A percentile compares a stretch with the other conserved stretches of the same genome.
Evolutionary conservation across 345 rosid genomes (phyloP).

Genomic region (Heritiera littoralis): DNA sequence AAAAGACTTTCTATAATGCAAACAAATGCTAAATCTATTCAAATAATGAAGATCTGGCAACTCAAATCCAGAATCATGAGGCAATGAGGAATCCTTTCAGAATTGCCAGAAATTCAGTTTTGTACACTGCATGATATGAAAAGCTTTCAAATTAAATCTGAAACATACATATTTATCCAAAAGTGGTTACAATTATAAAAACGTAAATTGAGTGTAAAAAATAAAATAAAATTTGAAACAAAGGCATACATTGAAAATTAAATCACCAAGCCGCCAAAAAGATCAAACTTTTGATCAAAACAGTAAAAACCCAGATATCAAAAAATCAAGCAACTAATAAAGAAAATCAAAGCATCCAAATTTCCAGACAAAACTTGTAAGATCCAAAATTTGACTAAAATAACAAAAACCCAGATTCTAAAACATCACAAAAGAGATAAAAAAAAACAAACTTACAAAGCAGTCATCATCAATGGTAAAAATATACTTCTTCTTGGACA

Average conservation of each 20-base stretch:
- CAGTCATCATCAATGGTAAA: constrained; percentile 98
- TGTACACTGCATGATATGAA: neutral
- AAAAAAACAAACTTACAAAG: constrained; percentile 58
- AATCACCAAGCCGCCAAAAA: neutral
- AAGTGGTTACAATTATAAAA: neutral
- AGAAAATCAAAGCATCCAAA: neutral
- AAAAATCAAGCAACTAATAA: neutral
- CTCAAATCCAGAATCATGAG: neutral
- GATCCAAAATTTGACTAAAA: constrained; percentile 19
- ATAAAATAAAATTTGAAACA: neutral
- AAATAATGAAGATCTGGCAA: neutral
- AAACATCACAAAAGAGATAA: neutral
- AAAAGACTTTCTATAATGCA: neutral
- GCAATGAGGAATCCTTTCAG: neutral
- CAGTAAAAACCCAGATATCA: neutral
- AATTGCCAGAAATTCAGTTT: neutral
- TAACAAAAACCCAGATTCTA: neutral
- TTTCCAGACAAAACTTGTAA: neutral
- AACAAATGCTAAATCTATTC: neutral
- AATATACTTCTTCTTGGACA: constrained; percentile 96
- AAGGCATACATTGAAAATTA: neutral
- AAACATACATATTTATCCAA: neutral
- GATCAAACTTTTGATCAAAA: constrained; percentile 21
- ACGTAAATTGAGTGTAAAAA: neutral
- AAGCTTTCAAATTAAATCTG: neutral